phyloP scores from a whole-genome alignment of 106 monocot genomes.

The Platanthera guangdongensis region DNA sequence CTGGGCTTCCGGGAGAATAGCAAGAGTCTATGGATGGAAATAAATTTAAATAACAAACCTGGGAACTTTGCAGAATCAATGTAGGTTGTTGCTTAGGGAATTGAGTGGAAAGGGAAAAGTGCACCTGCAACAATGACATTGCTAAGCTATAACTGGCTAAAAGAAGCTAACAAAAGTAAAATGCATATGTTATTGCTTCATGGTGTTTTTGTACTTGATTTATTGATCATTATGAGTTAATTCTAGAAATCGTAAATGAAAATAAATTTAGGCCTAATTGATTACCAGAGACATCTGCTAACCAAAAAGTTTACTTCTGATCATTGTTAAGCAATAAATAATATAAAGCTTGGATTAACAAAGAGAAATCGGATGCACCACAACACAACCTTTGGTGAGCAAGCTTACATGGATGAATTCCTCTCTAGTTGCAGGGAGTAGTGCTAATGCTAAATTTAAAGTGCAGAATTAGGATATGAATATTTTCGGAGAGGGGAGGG shows the following conservation, averaged over 20 bases:
- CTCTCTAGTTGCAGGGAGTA: too few relatives aligned
- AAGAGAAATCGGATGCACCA: background rate
- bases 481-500: too few relatives aligned
- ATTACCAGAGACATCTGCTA: background rate
- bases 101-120: conserved; percentile 64
- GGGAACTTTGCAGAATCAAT: conserved; percentile 69
- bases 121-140: conserved; percentile 48
- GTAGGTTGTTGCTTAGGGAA: conserved; percentile 81
- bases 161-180: background rate
- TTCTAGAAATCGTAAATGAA: background rate
- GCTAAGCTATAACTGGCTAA: background rate
- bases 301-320: background rate
- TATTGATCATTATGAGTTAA: background rate
- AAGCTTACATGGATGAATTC: too few relatives aligned
- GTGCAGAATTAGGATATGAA: too few relatives aligned
- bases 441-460: too few relatives aligned
- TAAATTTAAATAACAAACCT: conserved; percentile 32
- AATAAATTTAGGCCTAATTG: background rate
- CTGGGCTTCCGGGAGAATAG: too few relatives aligned
- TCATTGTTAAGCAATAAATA: background rate
- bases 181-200: background rate
- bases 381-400: too few relatives aligned
- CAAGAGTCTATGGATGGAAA: background rate
- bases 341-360: background rate
- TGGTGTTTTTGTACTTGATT: background rate